phyloP scores from a whole-genome alignment of 768 basidiomycete genomes.

The Kwoniella newhampshirensis region DNA sequence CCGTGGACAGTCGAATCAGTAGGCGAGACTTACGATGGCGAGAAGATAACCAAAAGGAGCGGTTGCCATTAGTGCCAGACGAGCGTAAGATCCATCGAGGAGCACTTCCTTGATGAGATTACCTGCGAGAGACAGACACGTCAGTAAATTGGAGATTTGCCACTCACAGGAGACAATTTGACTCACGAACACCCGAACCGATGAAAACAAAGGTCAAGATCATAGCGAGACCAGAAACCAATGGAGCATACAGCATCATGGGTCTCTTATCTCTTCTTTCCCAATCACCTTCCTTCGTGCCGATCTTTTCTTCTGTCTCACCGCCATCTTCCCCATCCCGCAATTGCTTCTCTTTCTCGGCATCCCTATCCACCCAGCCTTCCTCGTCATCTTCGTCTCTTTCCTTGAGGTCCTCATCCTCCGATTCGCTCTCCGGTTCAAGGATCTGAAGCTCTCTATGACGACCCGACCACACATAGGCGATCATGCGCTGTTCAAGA shows the following conservation, averaged over 20 bases:
- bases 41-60: conserved; percentile 60
- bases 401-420: conserved; percentile 24
- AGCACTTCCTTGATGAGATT: conserved; percentile 67
- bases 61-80: conserved; percentile 68
- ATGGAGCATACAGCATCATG: conserved; percentile 50
- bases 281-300: conserved; percentile 38
- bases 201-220: conserved; percentile 47
- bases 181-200: conserved; percentile 53
- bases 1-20: background rate
- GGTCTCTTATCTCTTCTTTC: conserved; percentile 42
- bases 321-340: conserved; percentile 39
- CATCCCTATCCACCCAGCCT: conserved; percentile 36
- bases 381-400: conserved; percentile 18
- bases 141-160: too few relatives aligned
- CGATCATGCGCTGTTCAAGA: conserved; percentile 70
- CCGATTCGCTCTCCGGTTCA: conserved; percentile 27
- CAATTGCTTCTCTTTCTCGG: conserved; percentile 27
- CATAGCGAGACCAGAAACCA: conserved; percentile 49
- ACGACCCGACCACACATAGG: conserved; percentile 67
- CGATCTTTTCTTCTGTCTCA: conserved; percentile 24
- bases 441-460: conserved; percentile 33
- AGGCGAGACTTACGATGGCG: conserved; percentile 53
- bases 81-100: conserved; percentile 64
- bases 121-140: conserved; percentile 57
- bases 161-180: background rate